Conservation (phyloP, 2,329 filamentous ascomycete species). For the Emericellopsis atlantica region DNA sequence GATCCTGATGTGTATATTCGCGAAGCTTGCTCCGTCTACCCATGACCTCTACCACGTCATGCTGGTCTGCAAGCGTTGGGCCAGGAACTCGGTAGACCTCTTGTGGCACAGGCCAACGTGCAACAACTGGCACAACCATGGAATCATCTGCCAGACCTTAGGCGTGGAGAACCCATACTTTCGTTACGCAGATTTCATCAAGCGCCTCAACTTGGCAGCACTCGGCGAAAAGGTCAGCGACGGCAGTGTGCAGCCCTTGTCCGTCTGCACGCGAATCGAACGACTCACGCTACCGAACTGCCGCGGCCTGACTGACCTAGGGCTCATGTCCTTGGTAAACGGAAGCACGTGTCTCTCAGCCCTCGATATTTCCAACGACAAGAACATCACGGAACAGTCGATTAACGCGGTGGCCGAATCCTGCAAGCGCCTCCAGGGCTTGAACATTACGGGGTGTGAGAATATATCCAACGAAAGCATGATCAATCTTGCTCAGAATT, state of each 20-base stretch:
- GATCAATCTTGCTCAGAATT: constrained; percentile 66
- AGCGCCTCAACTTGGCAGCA: constrained; percentile 77
- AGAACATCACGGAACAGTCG: constrained; percentile 74
- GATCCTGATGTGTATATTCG: constrained; percentile 85
- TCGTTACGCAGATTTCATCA: constrained; percentile 79
- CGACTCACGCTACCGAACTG: constrained; percentile 88
- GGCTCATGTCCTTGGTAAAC: constrained; percentile 65
- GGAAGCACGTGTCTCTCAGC: constrained; percentile 75
- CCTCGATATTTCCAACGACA: constrained; percentile 75
- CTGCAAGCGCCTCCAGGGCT: constrained; percentile 74
- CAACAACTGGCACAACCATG: constrained; percentile 72
- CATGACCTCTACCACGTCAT: constrained; percentile 74
- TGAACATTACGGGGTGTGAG: constrained; percentile 83
- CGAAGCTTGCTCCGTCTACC: constrained; percentile 60
- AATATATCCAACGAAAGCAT: constrained; percentile 80
- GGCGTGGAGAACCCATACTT: constrained; percentile 66
- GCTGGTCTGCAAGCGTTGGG: constrained; percentile 91
- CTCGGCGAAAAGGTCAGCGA: constrained; percentile 69
- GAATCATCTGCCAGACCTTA: constrained; percentile 69
- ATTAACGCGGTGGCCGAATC: constrained; percentile 67
- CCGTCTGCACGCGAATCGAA: constrained; percentile 81
- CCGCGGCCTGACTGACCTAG: constrained; percentile 69
- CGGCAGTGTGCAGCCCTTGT: constrained; percentile 72
- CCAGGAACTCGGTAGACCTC: constrained; percentile 80
- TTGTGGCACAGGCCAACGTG: constrained; percentile 92